These are phyloP conservation scores for Fusarium armeniacum DNA, from an alignment of 2,329 filamentous ascomycete genomes.

Conservation along the genomic window DNA sequence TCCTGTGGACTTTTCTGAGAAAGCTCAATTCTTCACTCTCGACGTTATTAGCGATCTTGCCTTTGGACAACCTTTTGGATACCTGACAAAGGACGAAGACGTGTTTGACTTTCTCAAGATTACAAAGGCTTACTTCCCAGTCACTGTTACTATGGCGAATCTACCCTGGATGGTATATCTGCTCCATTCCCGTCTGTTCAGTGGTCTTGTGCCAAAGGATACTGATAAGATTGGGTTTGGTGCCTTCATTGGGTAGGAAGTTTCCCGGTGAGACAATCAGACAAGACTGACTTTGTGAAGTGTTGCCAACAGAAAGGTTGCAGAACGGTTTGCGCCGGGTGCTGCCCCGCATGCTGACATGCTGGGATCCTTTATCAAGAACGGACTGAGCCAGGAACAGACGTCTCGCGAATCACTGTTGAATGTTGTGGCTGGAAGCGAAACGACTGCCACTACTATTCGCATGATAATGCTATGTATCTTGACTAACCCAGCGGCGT, in stretches of 20 bases:
- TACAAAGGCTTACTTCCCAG: constrained; percentile 14
- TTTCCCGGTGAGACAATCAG: constrained; percentile 3
- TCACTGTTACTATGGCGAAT: constrained; percentile 16
- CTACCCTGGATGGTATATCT: constrained; percentile 6
- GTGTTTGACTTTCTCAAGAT: constrained; percentile 57
- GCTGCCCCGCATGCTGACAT: constrained; percentile 51
- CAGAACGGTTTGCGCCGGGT: neutral
- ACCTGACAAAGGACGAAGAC: constrained; percentile 62
- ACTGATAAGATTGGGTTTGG: constrained; percentile 46
- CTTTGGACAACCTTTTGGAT: constrained; percentile 65
- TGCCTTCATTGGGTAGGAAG: constrained; percentile 20
- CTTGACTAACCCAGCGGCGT: constrained; percentile 63
- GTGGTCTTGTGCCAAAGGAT: constrained; percentile 56
- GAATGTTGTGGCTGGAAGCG: constrained; percentile 56
- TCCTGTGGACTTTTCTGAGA: constrained; percentile 62
- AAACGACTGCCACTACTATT: constrained; percentile 56
- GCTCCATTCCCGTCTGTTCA: constrained; percentile 4
- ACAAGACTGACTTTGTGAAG: constrained; percentile 45
- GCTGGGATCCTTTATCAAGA: constrained; percentile 59
- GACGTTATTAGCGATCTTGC: constrained; percentile 67
- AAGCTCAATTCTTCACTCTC: constrained; percentile 65
- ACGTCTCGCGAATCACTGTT: constrained; percentile 53
- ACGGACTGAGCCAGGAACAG: constrained; percentile 54
- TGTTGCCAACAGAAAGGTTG: constrained; percentile 27
- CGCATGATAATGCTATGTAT: constrained; percentile 66